These are phyloP conservation scores for Wickerhamomyces bovis DNA, from an alignment of 805 yeast species.

Conservation along the genomic window DNA sequence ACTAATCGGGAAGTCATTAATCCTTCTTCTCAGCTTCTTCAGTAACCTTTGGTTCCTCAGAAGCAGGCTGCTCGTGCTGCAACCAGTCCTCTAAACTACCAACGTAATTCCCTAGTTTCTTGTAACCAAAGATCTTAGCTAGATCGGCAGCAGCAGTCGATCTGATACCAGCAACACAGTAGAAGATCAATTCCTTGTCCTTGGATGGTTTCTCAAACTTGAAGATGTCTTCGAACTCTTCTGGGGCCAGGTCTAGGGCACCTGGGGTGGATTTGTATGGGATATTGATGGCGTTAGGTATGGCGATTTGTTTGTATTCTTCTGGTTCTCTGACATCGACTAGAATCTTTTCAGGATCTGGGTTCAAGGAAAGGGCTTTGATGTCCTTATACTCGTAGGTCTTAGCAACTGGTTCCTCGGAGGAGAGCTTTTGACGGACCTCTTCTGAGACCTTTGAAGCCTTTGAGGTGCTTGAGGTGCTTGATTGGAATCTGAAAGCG, in stretches of 20 bases:
- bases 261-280: slow-evolving; percentile 92
- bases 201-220: slow-evolving; percentile 74
- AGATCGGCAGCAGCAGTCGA: slow-evolving; percentile 86
- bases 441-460: slow-evolving; percentile 7
- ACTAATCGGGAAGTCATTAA: neutral
- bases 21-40: neutral
- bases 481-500: slow-evolving; percentile 9
- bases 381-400: slow-evolving; percentile 48
- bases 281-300: slow-evolving; percentile 80
- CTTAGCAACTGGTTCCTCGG: slow-evolving; percentile 32
- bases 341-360: slow-evolving; percentile 47
- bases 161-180: slow-evolving; percentile 91
- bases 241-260: slow-evolving; percentile 72
- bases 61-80: slow-evolving; percentile 31
- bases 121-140: slow-evolving; percentile 86
- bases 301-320: slow-evolving; percentile 63
- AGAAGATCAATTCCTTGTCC: slow-evolving; percentile 74
- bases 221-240: slow-evolving; percentile 75
- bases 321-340: slow-evolving; percentile 92
- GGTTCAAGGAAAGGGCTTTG: slow-evolving; percentile 36
- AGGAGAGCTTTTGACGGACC: slow-evolving; percentile 6
- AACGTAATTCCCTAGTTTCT: slow-evolving; percentile 73
- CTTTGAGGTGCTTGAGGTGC: slow-evolving; percentile 2
- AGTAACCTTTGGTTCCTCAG: slow-evolving; percentile 3
- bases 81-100: slow-evolving; percentile 91